These are phyloP conservation scores for Nemophila menziesii DNA, from an alignment of 257 asterid genomes.

Conservation along the genomic window DNA sequence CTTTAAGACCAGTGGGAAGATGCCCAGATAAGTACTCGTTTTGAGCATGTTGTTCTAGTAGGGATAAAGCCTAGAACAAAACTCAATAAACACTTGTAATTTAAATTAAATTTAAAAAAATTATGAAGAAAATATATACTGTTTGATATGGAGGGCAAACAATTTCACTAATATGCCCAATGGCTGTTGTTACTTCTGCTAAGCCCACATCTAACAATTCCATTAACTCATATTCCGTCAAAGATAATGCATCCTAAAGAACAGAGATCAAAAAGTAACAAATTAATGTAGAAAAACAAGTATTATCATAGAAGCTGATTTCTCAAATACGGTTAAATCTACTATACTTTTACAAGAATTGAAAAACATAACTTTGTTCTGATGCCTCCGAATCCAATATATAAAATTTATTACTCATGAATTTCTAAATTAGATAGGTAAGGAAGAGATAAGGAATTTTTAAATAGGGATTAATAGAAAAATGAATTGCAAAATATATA, in stretches of 20 bases:
- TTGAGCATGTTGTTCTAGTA: constrained; percentile 46
- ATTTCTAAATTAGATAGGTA: no score
- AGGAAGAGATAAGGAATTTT: no score
- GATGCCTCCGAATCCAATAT: no score
- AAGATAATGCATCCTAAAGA: constrained; percentile 61
- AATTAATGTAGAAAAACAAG: background rate
- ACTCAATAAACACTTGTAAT: background rate
- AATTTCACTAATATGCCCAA: constrained; percentile 58
- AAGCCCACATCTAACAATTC: constrained; percentile 69
- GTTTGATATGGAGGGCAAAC: constrained; percentile 69
- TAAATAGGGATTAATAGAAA: no score
- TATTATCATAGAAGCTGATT: no score
- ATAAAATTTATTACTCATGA: no score
- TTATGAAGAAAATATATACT: constrained; percentile 15
- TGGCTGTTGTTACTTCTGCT: constrained; percentile 49
- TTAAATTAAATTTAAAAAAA: no score
- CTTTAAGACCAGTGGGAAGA: constrained; percentile 65
- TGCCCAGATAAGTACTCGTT: constrained; percentile 67
- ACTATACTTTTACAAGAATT: no score
- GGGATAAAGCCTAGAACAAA: constrained; percentile 42
- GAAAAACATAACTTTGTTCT: no score
- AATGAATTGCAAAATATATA: no score
- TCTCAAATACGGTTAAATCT: no score
- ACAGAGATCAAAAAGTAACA: constrained; percentile 7
- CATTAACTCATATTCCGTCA: constrained; percentile 77